These are phyloP conservation scores for Saksenaea vasiformis DNA, from an alignment of 371 early-diverging fungal species.

Conservation along the genomic window DNA sequence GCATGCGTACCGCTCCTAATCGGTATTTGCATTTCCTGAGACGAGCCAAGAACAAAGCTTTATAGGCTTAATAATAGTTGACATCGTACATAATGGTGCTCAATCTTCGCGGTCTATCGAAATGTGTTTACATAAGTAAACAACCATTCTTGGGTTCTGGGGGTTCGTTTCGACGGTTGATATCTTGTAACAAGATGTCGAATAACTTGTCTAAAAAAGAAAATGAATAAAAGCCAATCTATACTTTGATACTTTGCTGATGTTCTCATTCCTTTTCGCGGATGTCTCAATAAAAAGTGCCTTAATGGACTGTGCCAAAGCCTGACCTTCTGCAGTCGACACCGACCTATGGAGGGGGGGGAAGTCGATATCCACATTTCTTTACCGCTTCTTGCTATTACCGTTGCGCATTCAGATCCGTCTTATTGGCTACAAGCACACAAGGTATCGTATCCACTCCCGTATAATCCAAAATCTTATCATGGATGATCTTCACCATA, in stretches of 20 bases:
- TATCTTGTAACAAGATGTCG: not conserved
- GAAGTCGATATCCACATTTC: not conserved
- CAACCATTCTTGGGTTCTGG: not conserved
- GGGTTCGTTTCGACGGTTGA: not conserved
- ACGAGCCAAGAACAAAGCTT: conserved; percentile 1
- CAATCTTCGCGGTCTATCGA: conserved; percentile 5
- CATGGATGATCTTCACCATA: conserved; percentile 74
- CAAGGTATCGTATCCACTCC: conserved; percentile 78
- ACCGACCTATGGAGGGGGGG: conserved; percentile 55
- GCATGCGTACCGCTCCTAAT: not conserved
- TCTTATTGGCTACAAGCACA: conserved; percentile 87
- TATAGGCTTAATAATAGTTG: conserved; percentile 4
- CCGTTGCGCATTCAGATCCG: conserved; percentile 69
- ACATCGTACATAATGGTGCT: not conserved
- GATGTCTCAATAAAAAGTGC: conserved; percentile 73
- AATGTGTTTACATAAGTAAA: not conserved
- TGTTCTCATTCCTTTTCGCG: conserved; percentile 81
- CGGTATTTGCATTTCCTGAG: conserved; percentile 3
- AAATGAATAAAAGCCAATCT: not conserved
- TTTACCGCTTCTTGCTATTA: conserved; percentile 10
- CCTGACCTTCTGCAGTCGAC: conserved; percentile 59
- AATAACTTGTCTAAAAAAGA: not conserved
- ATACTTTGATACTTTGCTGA: conserved; percentile 30
- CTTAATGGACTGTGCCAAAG: conserved; percentile 50
- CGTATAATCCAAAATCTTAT: conserved; percentile 84